phyloP scores from a whole-genome alignment of 805 yeast species.

The Saturnispora serradocipensis region DNA sequence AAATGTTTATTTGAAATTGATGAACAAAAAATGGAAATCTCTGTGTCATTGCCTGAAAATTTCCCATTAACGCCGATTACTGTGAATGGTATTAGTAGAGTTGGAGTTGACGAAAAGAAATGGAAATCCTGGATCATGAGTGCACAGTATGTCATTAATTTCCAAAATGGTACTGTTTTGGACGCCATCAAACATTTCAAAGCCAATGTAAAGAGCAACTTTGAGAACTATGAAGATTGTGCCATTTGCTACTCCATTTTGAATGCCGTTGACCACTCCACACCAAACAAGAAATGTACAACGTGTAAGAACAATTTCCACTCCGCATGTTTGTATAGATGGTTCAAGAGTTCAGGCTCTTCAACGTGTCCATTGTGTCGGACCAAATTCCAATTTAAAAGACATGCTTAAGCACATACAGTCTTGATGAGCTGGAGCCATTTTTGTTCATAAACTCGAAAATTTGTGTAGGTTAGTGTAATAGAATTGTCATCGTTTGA shows the following conservation, averaged over 20 bases:
- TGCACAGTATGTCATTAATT: slow-evolving; percentile 71
- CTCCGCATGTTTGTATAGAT: slow-evolving; percentile 88
- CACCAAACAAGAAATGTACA: slow-evolving; percentile 81
- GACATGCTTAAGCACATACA: slow-evolving; percentile 14
- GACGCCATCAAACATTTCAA: slow-evolving; percentile 62
- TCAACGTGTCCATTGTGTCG: slow-evolving; percentile 95
- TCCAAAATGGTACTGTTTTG: slow-evolving; percentile 61
- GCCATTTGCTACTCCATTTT: slow-evolving; percentile 92
- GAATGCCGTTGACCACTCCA: slow-evolving; percentile 75
- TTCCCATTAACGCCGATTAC: slow-evolving; percentile 72
- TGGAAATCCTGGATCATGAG: slow-evolving; percentile 95
- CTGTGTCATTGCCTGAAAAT: slow-evolving; percentile 58
- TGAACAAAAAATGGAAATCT: slow-evolving; percentile 78
- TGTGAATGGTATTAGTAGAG: slow-evolving; percentile 68
- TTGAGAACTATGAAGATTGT: slow-evolving; percentile 93
- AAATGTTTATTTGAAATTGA: slow-evolving; percentile 69
- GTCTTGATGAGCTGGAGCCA: not conserved
- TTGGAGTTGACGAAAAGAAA: slow-evolving; percentile 85
- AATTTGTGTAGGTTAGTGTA: no score
- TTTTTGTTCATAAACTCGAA: no score
- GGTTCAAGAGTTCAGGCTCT: slow-evolving; percentile 93
- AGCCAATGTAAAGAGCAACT: slow-evolving; percentile 71
- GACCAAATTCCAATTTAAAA: slow-evolving; percentile 27
- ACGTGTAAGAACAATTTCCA: slow-evolving; percentile 94
- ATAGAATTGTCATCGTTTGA: not conserved